Percentiles rank a stretch among this genome's conserved stretches.
Evolutionary conservation across 129 eudicot genomes (phyloP).

Genomic region (Chrysanthemum lavandulifolium): DNA sequence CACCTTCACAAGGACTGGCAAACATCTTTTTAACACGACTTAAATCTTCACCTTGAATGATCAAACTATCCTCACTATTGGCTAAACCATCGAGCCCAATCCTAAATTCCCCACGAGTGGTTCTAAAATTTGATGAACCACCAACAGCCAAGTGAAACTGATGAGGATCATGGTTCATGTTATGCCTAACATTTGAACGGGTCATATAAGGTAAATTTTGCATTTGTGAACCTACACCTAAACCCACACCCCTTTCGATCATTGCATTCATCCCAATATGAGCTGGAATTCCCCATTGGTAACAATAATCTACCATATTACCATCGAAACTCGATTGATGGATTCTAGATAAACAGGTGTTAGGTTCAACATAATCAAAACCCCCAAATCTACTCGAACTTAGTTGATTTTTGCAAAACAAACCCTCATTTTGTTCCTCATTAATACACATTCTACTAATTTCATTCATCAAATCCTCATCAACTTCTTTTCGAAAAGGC

Average conservation of each 20-base stretch:
- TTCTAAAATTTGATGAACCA: constrained; percentile 31
- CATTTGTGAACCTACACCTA: constrained; percentile 5
- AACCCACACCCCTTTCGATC: constrained; percentile 13
- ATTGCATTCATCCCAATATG: constrained; percentile 36
- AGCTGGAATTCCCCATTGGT: constrained; percentile 47
- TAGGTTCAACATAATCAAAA: constrained; percentile 27
- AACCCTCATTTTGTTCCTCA: constrained; percentile 37
- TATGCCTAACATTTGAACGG: constrained; percentile 18
- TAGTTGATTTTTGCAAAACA: constrained; percentile 21
- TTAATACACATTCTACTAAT: constrained; percentile 42
- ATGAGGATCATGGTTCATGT: constrained; percentile 24
- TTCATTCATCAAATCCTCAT: constrained; percentile 38
- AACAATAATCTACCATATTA: constrained; percentile 20
- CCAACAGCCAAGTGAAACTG: constrained; percentile 28
- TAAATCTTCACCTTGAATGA: constrained; percentile 56
- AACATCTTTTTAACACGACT: constrained; percentile 31
- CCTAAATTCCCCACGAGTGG: constrained; percentile 27
- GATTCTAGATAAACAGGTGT: constrained; percentile 38
- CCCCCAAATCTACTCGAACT: constrained; percentile 37
- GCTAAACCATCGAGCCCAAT: constrained; percentile 32
- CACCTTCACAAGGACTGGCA: constrained; percentile 33
- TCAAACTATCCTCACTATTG: constrained; percentile 52
- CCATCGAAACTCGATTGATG: constrained; percentile 31
- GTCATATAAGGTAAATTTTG: constrained; percentile 32
- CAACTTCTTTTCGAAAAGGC: constrained; percentile 26